Evolutionary conservation across 2,329 filamentous ascomycete species (phyloP).

Genomic region (Biscogniauxia sp.): DNA sequence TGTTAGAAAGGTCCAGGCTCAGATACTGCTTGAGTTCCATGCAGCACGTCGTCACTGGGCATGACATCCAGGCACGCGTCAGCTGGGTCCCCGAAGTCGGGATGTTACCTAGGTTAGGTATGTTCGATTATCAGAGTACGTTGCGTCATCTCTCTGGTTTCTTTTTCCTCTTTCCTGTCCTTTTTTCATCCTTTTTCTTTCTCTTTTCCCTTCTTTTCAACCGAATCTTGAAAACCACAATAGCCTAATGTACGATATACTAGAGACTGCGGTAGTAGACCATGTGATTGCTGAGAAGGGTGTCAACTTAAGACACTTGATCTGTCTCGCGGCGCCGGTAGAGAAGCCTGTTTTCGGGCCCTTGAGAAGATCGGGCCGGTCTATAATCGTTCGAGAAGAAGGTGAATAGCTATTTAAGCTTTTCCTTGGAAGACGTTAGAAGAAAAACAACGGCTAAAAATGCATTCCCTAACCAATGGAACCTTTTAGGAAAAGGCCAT

Average conservation of each 20-base stretch:
- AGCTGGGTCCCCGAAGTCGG: slow-evolving; percentile 30
- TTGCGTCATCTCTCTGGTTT: background rate
- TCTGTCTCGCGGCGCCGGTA: slow-evolving; percentile 47
- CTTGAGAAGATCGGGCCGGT: background rate
- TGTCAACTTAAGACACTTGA: slow-evolving; percentile 46
- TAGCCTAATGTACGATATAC: background rate
- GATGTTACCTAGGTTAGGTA: slow-evolving; percentile 38
- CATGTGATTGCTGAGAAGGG: slow-evolving; percentile 34
- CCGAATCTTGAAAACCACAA: too few species aligned
- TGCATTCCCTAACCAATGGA: background rate
- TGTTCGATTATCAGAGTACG: slow-evolving; percentile 44
- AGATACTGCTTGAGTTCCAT: slow-evolving; percentile 45
- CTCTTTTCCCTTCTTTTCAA: background rate
- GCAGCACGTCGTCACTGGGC: slow-evolving; percentile 42
- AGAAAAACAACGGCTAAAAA: background rate
- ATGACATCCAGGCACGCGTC: slow-evolving; percentile 35
- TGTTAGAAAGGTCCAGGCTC: slow-evolving; percentile 45
- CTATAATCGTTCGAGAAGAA: background rate
- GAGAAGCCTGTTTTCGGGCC: slow-evolving; percentile 44
- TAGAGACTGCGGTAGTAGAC: background rate
- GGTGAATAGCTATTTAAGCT: background rate
- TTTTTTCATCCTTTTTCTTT: background rate
- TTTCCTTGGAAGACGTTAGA: background rate
- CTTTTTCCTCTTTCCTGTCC: background rate
- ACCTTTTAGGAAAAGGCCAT: background rate